Percentiles rank a stretch among this genome's conserved stretches.
Evolutionary conservation across 179 eudicot species (phyloP).

Genomic region (Amaranthus tricolor): DNA sequence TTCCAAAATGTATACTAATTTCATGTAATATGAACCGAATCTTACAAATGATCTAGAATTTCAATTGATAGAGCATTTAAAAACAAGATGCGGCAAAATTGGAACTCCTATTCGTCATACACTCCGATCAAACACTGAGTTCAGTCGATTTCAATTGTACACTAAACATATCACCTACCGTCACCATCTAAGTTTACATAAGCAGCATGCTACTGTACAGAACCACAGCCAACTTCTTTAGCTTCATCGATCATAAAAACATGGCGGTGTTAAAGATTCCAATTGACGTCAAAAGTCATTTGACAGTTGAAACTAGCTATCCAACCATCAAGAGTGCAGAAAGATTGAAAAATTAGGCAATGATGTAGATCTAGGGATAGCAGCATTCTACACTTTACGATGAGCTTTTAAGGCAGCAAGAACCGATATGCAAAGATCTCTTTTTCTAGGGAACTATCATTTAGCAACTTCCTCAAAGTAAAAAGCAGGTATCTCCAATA

Average conservation of each 20-base stretch:
- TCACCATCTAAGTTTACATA: background rate
- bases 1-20: background rate
- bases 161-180: slow-evolving; percentile 17
- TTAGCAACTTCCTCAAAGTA: slow-evolving; percentile 48
- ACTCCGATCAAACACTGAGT: background rate
- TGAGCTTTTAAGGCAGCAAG: background rate
- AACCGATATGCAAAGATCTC: background rate
- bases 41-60: background rate
- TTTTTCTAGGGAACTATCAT: slow-evolving; percentile 10
- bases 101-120: background rate
- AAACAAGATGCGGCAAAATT: background rate
- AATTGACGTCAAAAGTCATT: background rate
- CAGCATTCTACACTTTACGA: background rate
- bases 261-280: background rate
- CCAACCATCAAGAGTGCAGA: background rate
- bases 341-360: no score
- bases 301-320: slow-evolving; percentile 9
- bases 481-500: slow-evolving; percentile 49
- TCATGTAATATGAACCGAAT: background rate
- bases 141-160: background rate
- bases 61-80: background rate
- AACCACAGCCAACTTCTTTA: slow-evolving; percentile 1
- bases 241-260: background rate
- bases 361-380: background rate
- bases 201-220: slow-evolving; percentile 20